These are phyloP conservation scores for Fusarium protoensiforme DNA, from an alignment of 2,329 filamentous ascomycete species.

Conservation along the genomic window DNA sequence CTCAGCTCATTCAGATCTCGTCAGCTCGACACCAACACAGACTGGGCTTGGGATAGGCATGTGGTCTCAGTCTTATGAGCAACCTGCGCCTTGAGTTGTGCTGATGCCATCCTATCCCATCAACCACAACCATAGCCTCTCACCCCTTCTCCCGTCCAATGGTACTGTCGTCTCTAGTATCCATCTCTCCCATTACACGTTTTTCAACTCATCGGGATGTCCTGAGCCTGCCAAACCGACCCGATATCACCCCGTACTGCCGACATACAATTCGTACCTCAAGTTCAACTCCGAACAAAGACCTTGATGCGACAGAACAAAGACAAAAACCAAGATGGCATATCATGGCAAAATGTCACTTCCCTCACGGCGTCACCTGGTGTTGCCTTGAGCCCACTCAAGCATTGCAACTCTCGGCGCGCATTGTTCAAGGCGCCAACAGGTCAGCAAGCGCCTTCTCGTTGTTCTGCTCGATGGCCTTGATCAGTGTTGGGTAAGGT, in stretches of 20 bases:
- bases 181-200: background rate
- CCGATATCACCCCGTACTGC: background rate
- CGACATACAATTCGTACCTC: background rate
- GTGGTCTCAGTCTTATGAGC: background rate
- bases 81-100: background rate
- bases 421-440: constrained; percentile 26
- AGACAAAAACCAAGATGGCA: background rate
- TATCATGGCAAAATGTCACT: constrained; percentile 14
- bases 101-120: background rate
- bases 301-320: background rate
- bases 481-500: constrained; percentile 84
- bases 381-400: constrained; percentile 3
- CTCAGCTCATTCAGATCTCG: background rate
- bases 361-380: constrained; percentile 1
- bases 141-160: background rate
- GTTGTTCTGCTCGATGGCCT: constrained; percentile 69
- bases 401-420: constrained; percentile 11
- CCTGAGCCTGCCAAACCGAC: background rate
- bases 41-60: background rate
- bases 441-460: constrained; percentile 64
- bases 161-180: background rate
- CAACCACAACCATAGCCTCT: background rate
- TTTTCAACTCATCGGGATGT: background rate
- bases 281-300: background rate
- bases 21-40: background rate